Evolutionary conservation across 2,329 filamentous ascomycete species (phyloP), one percentile per base, ranked within the genome.

Genomic region (Pseudomassariella vexata): DNA sequence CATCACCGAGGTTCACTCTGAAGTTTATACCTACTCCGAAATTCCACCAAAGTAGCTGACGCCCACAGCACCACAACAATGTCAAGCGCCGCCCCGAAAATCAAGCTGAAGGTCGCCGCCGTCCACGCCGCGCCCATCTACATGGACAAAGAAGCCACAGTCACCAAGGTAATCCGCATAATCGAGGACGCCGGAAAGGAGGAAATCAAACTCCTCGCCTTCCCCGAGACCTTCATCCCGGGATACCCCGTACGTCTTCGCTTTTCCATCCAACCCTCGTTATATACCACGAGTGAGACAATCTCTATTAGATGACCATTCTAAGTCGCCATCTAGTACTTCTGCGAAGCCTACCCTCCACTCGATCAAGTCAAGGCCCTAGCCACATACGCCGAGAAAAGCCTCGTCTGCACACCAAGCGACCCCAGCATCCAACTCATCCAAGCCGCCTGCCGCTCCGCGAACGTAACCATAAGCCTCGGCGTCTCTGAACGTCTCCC

Each of bases 401-500:
- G 35, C 29, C 43, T 51, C 19, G 40, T 43, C 8, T 39, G 44
- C 22, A 28, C 34, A 12, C 18, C 27, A 19, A 27, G 34, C 20
- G 38, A 36, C 23, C 22, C 25, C 2, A 43, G 43, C 24, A 35
- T 50, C 24, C 32, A 26, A 24, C 28, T 34, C 17, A 36, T 52
- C 20, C 38, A 44, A 17, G 39, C 33, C 10, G 39, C 40, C 9
- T 52, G 46, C 38, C 40, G 35, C 5, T 24, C 29, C 2, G 21
- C 35, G 4, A 35, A 38, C 4, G 38, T 50, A 2, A 35, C 46
- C 19, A 37, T 49, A 26, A 40, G 23, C 18, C 37, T 52, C 11
- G 47, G 48, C n/a, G 28, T 52, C 3, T 50, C 47, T 17, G 46
- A 51, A 32, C 45, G 46, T 30, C 38, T 46, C 32, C 26, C 28